Conservation (phyloP, 345 rosid species). For the Eucalyptus regnans region DNA sequence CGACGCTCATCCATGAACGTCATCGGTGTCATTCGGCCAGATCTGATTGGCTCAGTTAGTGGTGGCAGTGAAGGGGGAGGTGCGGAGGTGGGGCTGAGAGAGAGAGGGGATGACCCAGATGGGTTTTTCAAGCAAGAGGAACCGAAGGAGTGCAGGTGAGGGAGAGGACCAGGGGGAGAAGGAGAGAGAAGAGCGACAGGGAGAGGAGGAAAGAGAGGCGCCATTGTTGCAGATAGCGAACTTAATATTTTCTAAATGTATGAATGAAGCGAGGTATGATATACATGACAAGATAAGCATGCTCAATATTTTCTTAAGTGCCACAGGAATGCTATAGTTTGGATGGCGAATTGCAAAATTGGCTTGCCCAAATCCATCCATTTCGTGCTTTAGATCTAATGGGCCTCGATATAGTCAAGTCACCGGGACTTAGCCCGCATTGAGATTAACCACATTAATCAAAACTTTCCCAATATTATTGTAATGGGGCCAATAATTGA, state of each 20-base stretch:
- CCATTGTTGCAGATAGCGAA: neutral
- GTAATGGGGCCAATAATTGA: neutral
- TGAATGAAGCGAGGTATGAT: neutral
- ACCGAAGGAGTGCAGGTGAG: neutral
- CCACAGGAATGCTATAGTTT: neutral
- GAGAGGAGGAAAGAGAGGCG: neutral
- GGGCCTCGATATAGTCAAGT: neutral
- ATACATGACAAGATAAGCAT: rapidly evolving
- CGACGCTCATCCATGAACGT: neutral
- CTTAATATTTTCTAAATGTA: too few species aligned
- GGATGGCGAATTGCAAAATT: neutral
- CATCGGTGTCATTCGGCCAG: neutral
- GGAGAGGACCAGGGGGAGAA: neutral
- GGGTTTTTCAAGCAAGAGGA: neutral
- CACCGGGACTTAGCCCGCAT: neutral
- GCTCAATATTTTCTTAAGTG: too few species aligned
- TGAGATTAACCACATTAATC: neutral
- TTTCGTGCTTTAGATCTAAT: neutral
- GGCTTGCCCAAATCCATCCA: neutral
- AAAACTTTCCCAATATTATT: neutral
- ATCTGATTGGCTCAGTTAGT: neutral
- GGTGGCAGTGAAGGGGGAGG: neutral
- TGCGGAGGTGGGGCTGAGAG: neutral
- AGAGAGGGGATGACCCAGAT: neutral
- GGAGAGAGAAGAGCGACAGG: neutral